Conservation (phyloP, 1,139 yeast species). For the Kodamaea fungicola region DNA sequence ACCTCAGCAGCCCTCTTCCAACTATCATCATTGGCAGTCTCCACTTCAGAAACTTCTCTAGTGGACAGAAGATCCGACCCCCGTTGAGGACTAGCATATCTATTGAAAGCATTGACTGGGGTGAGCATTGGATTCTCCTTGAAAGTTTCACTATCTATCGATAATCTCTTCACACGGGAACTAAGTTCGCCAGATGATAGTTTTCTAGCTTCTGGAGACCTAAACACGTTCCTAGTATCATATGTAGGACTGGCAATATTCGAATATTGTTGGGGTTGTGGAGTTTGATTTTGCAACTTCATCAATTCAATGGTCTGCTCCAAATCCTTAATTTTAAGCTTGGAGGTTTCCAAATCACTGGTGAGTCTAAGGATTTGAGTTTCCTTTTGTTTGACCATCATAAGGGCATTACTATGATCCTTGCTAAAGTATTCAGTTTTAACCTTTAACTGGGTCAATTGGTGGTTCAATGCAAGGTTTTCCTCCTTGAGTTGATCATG, state of each 20-base stretch:
- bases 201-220: constrained; percentile 15
- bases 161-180: constrained; percentile 42
- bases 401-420: constrained; percentile 49
- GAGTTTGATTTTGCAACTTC: constrained; percentile 29
- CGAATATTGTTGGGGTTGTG: constrained; percentile 6
- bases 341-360: constrained; percentile 58
- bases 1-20: constrained; percentile 92
- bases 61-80: constrained; percentile 9
- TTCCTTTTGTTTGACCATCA: constrained; percentile 61
- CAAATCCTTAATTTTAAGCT: constrained; percentile 45
- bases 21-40: constrained; percentile 56
- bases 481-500: constrained; percentile 45
- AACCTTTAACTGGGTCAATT: constrained; percentile 28
- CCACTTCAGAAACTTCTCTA: constrained; percentile 25
- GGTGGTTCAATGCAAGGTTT: constrained; percentile 40
- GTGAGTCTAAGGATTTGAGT: constrained; percentile 58
- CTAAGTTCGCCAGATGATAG: constrained; percentile 40
- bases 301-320: constrained; percentile 51
- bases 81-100: constrained; percentile 20
- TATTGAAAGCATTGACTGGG: constrained; percentile 11
- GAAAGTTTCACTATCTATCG: constrained; percentile 34
- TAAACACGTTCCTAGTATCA: constrained; percentile 4
- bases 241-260: constrained; percentile 8
- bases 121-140: constrained; percentile 16
- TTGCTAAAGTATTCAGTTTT: constrained; percentile 38